Evolutionary conservation across 192 early-diverging fungal species (phyloP), one percentile per base, ranked within the genome.

Genomic region (Gigaspora rosea): DNA sequence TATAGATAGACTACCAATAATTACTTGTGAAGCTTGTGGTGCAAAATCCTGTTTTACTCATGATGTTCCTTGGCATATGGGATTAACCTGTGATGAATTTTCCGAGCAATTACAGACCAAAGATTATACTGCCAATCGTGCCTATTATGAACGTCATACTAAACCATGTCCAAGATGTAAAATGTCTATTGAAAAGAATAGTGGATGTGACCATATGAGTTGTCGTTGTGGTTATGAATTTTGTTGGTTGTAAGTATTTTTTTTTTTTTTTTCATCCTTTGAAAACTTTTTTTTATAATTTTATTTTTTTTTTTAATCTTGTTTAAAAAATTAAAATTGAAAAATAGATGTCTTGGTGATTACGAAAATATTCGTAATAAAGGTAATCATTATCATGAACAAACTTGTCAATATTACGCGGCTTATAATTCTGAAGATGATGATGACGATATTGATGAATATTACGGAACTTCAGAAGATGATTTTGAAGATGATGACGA

Each of bases 181-280:
- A 36, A 49, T 62, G 54, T 20, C 54, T 18, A 74, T 74, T 33
- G 58, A 58, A 41, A 74, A 74, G 16, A 62, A 74, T 63, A 15
- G 46, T 41, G 72, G 72, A 48, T 74, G 72, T 47, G 58, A 74
- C 11, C 72, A 74, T 27, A 74, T 74, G 72, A 61, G 20, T 47
- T 74, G 72, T 8, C 54, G 58, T 22, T 74, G 72, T 27, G 58
- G 58, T 35, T 49, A 74, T 35, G 72, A 74, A 74, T 74, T 74
- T 48, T 74, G 72, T 47, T 74, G 72, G 72, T 20, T 74, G 72
- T 74, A 74, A 48, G 72, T 47, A 74, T 61, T 32, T 74, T 15
- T 22, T n/a, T 70, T 9, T 50, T 5, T 70, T n/a, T 9, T 50
- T 5, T 70, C 20, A 13, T 49, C 10, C 50, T 16, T n/a, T 35